Base-by-base conservation (phyloP, 305 asterid genomes). In the Rubia peregrina region DNA sequence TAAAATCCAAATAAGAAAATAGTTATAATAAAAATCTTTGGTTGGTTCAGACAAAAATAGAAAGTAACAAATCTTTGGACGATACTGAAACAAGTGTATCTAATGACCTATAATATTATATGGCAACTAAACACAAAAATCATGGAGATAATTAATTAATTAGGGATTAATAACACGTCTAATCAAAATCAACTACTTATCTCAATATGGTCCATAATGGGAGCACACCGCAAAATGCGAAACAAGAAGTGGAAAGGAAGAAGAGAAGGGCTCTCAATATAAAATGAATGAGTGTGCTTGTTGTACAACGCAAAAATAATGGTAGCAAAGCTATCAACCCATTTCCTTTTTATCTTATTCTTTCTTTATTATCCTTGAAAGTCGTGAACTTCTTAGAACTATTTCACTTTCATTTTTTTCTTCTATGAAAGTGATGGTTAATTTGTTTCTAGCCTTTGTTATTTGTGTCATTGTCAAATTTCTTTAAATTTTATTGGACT, bases 381-480 rank as follows among this genome's bases (percentile, higher is more conserved):
- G 72, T 36, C 48, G 10, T 22, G 44, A 72, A 63, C 30, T 46
- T 67, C 21, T 51, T n/a, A n/a, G n/a, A n/a, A n/a, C n/a, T 19
- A 51, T 11, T 30, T 68, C 43, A 9, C 33, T 68, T 40, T 49
- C 41, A 30, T 51, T 67, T 49, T 49, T 26, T 68, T 42, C 57
- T 51, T 1, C 44, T 43, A 8, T 65, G 65, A 72, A 72, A 72
- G 63, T 21, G 36, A 65, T 68, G 11, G 59, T 65, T 65, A 8
- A 30, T 1, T 62, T 26, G n/a, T 12, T 61, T 9, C 16, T 26
- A 61, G 42, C 65, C 65, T 3, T 30, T 6, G 6, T 26, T 24
- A 41, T 46, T 7, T 55, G 30, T 51, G 63, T 33, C 62, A 33
- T 53, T 22, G n/a, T 19, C 49, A 46, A 33, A 71, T 57, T 19